Conservation (phyloP, 306 rosid genomes). For the Quercus cerris region DNA sequence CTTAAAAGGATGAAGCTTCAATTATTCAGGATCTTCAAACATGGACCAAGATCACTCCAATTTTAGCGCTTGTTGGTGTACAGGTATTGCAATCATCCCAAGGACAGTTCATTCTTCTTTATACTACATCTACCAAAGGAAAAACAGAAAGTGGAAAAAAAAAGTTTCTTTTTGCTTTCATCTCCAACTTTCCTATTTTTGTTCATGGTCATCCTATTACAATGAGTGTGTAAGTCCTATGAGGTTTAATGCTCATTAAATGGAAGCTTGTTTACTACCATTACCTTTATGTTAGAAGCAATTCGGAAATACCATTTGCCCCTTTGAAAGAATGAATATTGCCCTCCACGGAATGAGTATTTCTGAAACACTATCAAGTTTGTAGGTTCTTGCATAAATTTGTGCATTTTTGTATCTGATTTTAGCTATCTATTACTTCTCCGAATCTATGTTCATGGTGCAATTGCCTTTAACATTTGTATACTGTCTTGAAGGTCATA, state of each 20-base stretch:
- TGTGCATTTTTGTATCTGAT: neutral
- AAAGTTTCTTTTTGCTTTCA: neutral
- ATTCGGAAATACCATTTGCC: neutral
- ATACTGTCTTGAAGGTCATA: neutral
- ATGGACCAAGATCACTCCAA: conserved; percentile 31
- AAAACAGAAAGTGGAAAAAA: neutral
- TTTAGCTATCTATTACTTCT: neutral
- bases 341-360: neutral
- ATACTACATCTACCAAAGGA: neutral
- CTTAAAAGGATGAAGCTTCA: neutral
- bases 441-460: neutral
- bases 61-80: conserved; percentile 60
- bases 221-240: neutral
- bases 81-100: conserved; percentile 46
- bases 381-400: too few relatives aligned
- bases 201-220: neutral
- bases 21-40: conserved; percentile 47
- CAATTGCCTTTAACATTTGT: neutral
- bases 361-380: too few relatives aligned
- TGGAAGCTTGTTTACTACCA: neutral
- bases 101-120: neutral
- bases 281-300: neutral
- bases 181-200: neutral
- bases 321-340: neutral
- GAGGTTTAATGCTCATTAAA: neutral